A percentile compares a stretch with the other conserved stretches of the same genome.
phyloP scores from a whole-genome alignment of 768 basidiomycete genomes.

The Lyophyllum shimeji region DNA sequence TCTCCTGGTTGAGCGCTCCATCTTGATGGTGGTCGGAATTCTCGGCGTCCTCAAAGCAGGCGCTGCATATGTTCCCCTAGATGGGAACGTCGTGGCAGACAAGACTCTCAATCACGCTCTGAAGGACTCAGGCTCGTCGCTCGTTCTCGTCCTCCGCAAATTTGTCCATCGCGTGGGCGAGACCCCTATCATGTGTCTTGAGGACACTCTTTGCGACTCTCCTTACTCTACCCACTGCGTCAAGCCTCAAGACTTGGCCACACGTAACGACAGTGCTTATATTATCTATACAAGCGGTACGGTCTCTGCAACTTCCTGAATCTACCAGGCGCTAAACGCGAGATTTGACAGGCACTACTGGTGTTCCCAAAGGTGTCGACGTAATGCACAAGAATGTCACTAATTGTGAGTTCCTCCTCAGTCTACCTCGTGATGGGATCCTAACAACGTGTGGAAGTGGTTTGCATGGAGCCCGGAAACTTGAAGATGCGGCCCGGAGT shows the following conservation, averaged over 20 bases:
- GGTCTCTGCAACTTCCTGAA: slow-evolving; percentile 11
- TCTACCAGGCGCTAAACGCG: not conserved
- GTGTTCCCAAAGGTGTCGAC: slow-evolving; percentile 59
- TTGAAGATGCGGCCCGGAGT: slow-evolving; percentile 53
- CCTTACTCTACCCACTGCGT: slow-evolving; percentile 26
- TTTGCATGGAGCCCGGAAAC: slow-evolving; percentile 48
- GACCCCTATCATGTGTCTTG: slow-evolving; percentile 19
- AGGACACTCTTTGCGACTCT: slow-evolving; percentile 27
- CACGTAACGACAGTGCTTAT: slow-evolving; percentile 46
- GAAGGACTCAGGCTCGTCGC: slow-evolving; percentile 40
- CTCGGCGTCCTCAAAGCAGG: slow-evolving; percentile 58
- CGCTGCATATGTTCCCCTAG: slow-evolving; percentile 56
- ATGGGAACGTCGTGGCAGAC: slow-evolving; percentile 56
- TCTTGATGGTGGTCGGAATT: slow-evolving; percentile 52
- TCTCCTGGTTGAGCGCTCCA: slow-evolving; percentile 52
- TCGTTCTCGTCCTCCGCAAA: slow-evolving; percentile 42
- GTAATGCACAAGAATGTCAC: slow-evolving; percentile 57
- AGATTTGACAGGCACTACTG: slow-evolving; percentile 48
- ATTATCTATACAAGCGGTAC: slow-evolving; percentile 62
- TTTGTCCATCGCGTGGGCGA: slow-evolving; percentile 31
- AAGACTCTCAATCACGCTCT: slow-evolving; percentile 50
- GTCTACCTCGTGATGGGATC: not conserved
- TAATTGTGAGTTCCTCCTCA: slow-evolving; percentile 45
- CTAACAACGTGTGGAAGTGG: slow-evolving; percentile 19
- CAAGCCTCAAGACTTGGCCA: slow-evolving; percentile 36